Evolutionary conservation across 2,329 filamentous ascomycete genomes (phyloP), one percentile per base, ranked within the genome.

Genomic region (Sporothrix globosa): DNA sequence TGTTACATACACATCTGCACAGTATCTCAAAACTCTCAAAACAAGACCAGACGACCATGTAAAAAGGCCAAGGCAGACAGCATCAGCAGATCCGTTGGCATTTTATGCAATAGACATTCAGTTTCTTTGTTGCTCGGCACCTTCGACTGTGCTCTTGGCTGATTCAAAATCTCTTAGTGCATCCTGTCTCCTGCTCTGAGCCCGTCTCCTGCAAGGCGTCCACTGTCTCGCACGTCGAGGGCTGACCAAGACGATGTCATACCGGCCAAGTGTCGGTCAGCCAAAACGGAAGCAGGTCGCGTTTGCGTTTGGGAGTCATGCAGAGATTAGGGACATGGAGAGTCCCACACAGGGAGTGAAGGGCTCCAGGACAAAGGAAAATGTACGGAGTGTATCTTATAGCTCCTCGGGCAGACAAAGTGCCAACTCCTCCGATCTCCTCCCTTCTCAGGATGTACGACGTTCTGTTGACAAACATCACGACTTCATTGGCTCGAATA

Each of bases 211-310:
- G 48, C 30, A 52, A 7, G 56, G 34, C 19, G 10, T 41, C 6
- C 30, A 14, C 41, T 30, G 9, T 30, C 13, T 60, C 30, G 6
- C 41, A 39, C 56, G 44, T 61, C 56, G 19, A 44, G 56, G 34
- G 56, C 34, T 44, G 56, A 44, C 13, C n/a, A 61, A 13, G 10
- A 44, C 5, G 34, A 4, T 44, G 34, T 44, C 34, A 4, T 60
- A 17, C 46, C 17, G 11, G 24, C 27, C 30, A 24, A 17, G 13
- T 13, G 10, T 67, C 63, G 63, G 63, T 54, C 63, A 53, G 19
- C 63, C 30, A 54, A 67, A 53, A 44, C n/a, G 48, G 63, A 41
- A 67, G 63, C 46, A 66, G 27, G 63, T 56, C 50, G 34, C 34
- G n/a, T 46, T 67, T 46, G 13, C 10, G 41, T 6, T 53, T 63